Conservation (phyloP, 306 rosid species). For the Castanea sativa region DNA sequence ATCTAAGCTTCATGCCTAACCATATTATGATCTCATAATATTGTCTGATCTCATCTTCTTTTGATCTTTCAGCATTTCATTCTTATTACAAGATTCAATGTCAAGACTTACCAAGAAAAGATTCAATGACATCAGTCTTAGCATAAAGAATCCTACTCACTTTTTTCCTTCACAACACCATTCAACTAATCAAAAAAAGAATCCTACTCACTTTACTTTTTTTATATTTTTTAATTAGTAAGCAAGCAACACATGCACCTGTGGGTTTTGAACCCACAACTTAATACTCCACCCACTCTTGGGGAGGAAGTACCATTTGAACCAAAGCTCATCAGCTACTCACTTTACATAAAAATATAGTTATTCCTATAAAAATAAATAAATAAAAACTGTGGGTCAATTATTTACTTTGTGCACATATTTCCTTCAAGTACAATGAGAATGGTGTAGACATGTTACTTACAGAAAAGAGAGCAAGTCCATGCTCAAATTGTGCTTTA, state of each 20-base stretch:
- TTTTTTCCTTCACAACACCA: not conserved
- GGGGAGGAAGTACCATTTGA: too few relatives aligned
- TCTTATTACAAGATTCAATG: not conserved
- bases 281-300: too few relatives aligned
- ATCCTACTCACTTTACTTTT: not conserved
- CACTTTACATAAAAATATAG: too few relatives aligned
- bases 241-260: too few relatives aligned
- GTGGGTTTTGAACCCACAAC: too few relatives aligned
- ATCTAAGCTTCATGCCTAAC: not conserved
- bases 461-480: conserved; percentile 76
- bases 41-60: not conserved
- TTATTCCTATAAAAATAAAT: too few relatives aligned
- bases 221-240: too few relatives aligned
- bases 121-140: not conserved
- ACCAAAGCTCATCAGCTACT: too few relatives aligned
- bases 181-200: not conserved
- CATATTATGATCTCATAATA: not conserved
- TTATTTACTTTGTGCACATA: too few relatives aligned
- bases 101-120: not conserved
- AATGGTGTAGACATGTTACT: conserved; percentile 16
- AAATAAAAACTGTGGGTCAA: too few relatives aligned
- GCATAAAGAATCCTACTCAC: not conserved
- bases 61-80: not conserved
- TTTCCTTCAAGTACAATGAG: not conserved
- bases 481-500: conserved; percentile 90